Percentiles rank a stretch among this genome's conserved stretches.
phyloP scores from a whole-genome alignment of 306 rosid species.

The Hippophae gyantsensis region DNA sequence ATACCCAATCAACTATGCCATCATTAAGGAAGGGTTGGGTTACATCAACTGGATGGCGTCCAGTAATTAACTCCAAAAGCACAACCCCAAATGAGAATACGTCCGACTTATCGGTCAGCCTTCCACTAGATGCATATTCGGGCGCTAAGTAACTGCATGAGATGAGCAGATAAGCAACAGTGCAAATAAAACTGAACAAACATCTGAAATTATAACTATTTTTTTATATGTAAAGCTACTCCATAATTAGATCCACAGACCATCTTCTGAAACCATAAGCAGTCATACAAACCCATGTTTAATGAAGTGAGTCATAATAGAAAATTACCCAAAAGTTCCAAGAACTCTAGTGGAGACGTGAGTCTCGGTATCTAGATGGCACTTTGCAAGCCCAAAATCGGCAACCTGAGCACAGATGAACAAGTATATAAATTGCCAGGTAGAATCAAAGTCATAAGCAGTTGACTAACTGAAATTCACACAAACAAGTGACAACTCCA shows the following conservation, averaged over 20 bases:
- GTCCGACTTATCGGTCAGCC: slow-evolving; percentile 58
- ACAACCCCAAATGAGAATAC: slow-evolving; percentile 61
- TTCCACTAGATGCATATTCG: slow-evolving; percentile 62
- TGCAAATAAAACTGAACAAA: not conserved
- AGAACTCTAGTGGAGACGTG: slow-evolving; percentile 61
- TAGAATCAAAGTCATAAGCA: not conserved
- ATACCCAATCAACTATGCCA: slow-evolving; percentile 64
- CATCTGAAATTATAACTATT: not conserved
- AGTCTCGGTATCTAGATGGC: slow-evolving; percentile 41
- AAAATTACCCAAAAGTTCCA: slow-evolving; percentile 64
- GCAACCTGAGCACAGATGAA: slow-evolving; percentile 37
- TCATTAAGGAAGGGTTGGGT: slow-evolving; percentile 35
- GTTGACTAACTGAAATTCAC: not conserved
- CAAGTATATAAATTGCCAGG: not conserved
- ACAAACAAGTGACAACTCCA: not conserved
- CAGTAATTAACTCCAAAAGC: slow-evolving; percentile 63
- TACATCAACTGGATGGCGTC: slow-evolving; percentile 43
- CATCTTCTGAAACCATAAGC: not conserved
- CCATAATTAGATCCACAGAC: no score
- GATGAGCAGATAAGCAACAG: not conserved
- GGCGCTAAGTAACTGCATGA: slow-evolving; percentile 57
- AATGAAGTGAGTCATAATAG: not conserved
- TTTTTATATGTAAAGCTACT: not conserved
- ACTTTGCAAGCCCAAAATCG: slow-evolving; percentile 61
- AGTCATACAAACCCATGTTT: not conserved